These are phyloP conservation scores for Hemerocallis citrina DNA, from an alignment of 106 monocot species.

Conservation along the genomic window DNA sequence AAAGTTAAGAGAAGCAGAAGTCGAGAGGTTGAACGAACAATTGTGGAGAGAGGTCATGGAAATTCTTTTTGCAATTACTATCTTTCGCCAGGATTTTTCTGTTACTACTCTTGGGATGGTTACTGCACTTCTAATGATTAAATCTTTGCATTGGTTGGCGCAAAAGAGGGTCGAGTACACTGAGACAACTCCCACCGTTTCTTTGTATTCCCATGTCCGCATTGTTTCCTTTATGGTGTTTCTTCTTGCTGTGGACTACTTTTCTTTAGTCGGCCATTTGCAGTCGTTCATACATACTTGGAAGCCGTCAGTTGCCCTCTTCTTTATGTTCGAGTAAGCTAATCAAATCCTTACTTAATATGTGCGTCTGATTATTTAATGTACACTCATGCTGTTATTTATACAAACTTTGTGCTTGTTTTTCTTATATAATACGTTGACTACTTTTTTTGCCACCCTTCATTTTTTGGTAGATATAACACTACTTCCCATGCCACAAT, in stretches of 20 bases:
- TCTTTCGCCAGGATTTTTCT: slow-evolving; percentile 92
- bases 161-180: slow-evolving; percentile 94
- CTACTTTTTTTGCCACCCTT: too few species aligned
- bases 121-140: slow-evolving; percentile 73
- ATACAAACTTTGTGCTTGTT: too few species aligned
- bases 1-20: slow-evolving; percentile 84
- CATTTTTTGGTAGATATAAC: too few species aligned
- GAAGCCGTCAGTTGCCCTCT: slow-evolving; percentile 77
- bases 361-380: too few species aligned
- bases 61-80: slow-evolving; percentile 91
- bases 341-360: not conserved
- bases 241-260: slow-evolving; percentile 66
- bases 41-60: slow-evolving; percentile 97
- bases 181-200: slow-evolving; percentile 84
- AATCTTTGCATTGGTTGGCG: slow-evolving; percentile 89
- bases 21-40: slow-evolving; percentile 92
- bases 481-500: too few species aligned
- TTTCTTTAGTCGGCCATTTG: slow-evolving; percentile 53
- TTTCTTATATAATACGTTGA: too few species aligned
- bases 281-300: slow-evolving; percentile 46
- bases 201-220: slow-evolving; percentile 65
- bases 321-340: slow-evolving; percentile 92
- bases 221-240: slow-evolving; percentile 81
- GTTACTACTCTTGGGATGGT: slow-evolving; percentile 82
- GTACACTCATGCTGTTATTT: too few species aligned